phyloP scores from a whole-genome alignment of 2,329 filamentous ascomycete species.

The Aureobasidium sp. region DNA sequence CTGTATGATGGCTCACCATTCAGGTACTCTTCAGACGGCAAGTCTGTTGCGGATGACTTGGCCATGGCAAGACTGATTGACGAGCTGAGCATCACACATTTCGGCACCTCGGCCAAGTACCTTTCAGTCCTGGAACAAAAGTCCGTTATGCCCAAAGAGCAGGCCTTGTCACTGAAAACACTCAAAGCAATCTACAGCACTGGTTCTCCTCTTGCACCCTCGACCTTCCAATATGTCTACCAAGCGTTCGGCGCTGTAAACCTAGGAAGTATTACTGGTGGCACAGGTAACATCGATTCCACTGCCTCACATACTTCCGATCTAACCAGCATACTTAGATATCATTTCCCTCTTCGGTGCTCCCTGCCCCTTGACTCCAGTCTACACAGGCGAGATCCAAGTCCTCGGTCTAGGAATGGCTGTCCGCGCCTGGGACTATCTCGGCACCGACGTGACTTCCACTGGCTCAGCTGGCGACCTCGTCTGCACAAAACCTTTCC shows the following conservation, averaged over 20 bases:
- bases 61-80: slow-evolving; percentile 79
- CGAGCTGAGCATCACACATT: slow-evolving; percentile 77
- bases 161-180: slow-evolving; percentile 50
- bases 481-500: slow-evolving; percentile 79
- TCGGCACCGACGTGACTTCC: slow-evolving; percentile 51
- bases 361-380: slow-evolving; percentile 53
- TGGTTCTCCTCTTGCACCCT: slow-evolving; percentile 83
- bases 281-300: slow-evolving; percentile 45
- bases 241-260: slow-evolving; percentile 74
- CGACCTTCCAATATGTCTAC: slow-evolving; percentile 89
- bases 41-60: slow-evolving; percentile 60
- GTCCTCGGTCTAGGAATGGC: slow-evolving; percentile 45
- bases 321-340: slow-evolving; percentile 53
- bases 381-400: slow-evolving; percentile 46
- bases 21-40: slow-evolving; percentile 41
- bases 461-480: slow-evolving; percentile 74
- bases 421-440: slow-evolving; percentile 44
- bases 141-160: slow-evolving; percentile 49
- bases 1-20: slow-evolving; percentile 94
- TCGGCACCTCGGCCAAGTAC: slow-evolving; percentile 91
- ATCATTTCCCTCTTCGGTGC: slow-evolving; percentile 93
- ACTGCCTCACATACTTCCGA: not conserved
- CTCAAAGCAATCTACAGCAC: slow-evolving; percentile 89
- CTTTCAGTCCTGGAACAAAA: slow-evolving; percentile 85
- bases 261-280: slow-evolving; percentile 87